These are phyloP conservation scores for Pleurotus pulmonarius DNA, from an alignment of 768 basidiomycete genomes.

Conservation along the genomic window DNA sequence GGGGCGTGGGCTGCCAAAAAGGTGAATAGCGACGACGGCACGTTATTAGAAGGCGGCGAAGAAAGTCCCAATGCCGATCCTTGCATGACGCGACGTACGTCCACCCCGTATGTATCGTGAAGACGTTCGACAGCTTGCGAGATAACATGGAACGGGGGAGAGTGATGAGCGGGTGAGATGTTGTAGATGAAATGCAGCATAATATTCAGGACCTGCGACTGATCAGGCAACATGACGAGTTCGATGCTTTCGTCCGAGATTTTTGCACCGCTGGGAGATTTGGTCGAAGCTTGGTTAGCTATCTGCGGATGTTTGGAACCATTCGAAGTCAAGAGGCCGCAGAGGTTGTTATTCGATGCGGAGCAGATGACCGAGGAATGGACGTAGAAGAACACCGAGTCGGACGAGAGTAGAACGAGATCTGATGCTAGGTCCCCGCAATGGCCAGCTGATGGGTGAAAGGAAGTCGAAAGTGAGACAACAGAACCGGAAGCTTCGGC, in stretches of 20 bases:
- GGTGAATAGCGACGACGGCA: neutral
- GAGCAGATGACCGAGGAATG: neutral
- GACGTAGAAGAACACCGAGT: slow-evolving; percentile 3
- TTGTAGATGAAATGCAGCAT: slow-evolving; percentile 1
- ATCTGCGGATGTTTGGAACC: neutral
- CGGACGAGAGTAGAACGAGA: neutral
- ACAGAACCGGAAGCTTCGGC: neutral
- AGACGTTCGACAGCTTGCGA: neutral
- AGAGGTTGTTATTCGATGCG: neutral
- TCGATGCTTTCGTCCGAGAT: neutral
- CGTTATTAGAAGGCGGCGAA: neutral
- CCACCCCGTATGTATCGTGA: neutral
- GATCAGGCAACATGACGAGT: neutral
- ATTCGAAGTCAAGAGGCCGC: neutral
- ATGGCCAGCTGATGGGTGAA: neutral
- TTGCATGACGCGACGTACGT: neutral
- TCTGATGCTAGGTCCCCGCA: neutral
- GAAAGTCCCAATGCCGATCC: neutral
- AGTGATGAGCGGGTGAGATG: neutral
- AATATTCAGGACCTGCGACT: neutral
- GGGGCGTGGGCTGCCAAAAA: neutral
- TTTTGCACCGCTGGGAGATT: neutral
- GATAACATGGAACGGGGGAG: neutral
- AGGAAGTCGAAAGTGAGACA: neutral
- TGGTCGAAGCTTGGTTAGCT: neutral